These are phyloP conservation scores for Capsella rubella DNA, from an alignment of 441 rosid species.

Conservation along the genomic window DNA sequence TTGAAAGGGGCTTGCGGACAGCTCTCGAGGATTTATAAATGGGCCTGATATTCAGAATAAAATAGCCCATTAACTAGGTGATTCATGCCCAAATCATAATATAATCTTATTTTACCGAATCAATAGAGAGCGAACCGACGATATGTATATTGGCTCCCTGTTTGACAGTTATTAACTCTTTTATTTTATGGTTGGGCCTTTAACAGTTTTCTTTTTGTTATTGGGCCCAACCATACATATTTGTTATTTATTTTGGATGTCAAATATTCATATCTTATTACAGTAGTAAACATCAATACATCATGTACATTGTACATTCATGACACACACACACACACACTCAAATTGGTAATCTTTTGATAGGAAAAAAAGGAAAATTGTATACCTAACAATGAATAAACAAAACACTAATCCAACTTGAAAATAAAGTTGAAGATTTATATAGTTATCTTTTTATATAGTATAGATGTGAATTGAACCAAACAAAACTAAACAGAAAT, in stretches of 20 bases:
- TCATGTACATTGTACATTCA: no score
- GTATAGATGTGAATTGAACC: background rate
- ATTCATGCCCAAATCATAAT: background rate
- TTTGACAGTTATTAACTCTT: conserved; percentile 25
- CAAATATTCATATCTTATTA: background rate
- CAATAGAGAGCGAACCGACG: conserved; percentile 1
- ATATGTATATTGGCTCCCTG: background rate
- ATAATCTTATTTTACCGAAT: background rate
- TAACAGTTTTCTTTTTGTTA: background rate
- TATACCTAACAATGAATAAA: background rate
- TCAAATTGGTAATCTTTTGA: background rate
- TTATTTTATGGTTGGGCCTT: background rate
- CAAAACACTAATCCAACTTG: background rate
- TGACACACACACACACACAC: background rate
- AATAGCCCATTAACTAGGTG: conserved; percentile 11
- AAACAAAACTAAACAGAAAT: background rate
- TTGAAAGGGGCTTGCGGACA: conserved; percentile 10
- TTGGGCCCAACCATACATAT: background rate
- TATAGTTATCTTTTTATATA: background rate
- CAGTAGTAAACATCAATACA: no score
- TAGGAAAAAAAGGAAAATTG: background rate
- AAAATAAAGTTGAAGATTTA: background rate
- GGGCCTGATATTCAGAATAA: conserved; percentile 4
- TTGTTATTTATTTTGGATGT: background rate
- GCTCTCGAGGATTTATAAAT: background rate